Conservation (phyloP, 441 rosid genomes). For the Gossypium schwendimanii region DNA sequence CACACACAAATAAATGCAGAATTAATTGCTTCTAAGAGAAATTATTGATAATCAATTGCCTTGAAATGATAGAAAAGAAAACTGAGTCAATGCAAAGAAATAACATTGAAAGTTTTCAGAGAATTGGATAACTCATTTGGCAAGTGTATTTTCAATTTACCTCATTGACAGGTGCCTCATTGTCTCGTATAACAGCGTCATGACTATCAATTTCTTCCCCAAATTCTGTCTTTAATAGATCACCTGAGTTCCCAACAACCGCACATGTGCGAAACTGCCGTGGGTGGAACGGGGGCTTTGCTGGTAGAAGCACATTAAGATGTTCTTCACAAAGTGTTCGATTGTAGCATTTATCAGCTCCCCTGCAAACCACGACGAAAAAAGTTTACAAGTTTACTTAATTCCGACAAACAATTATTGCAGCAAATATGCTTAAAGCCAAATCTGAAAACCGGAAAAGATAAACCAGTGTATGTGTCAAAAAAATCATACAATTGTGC, state of each 20-base stretch:
- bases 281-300: slow-evolving; percentile 85
- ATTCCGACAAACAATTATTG: background rate
- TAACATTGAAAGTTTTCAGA: background rate
- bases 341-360: slow-evolving; percentile 78
- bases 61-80: background rate
- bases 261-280: slow-evolving; percentile 81
- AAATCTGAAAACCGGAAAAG: slow-evolving; percentile 4
- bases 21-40: background rate
- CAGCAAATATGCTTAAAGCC: background rate
- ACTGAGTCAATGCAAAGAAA: background rate
- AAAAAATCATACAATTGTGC: slow-evolving; percentile 66
- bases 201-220: slow-evolving; percentile 91
- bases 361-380: slow-evolving; percentile 42
- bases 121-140: background rate
- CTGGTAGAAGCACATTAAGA: slow-evolving; percentile 77
- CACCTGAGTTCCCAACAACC: slow-evolving; percentile 95
- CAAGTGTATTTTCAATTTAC: slow-evolving; percentile 23
- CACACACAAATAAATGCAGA: background rate
- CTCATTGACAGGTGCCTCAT: slow-evolving; percentile 94
- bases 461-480: slow-evolving; percentile 3
- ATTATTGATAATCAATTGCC: background rate
- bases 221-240: slow-evolving; percentile 76
- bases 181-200: slow-evolving; percentile 89
- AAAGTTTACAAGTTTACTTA: background rate
- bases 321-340: slow-evolving; percentile 85